These are phyloP conservation scores for Leccinum pseudoinsigne DNA, from an alignment of 1,284 basidiomycete species.

Conservation along the genomic window DNA sequence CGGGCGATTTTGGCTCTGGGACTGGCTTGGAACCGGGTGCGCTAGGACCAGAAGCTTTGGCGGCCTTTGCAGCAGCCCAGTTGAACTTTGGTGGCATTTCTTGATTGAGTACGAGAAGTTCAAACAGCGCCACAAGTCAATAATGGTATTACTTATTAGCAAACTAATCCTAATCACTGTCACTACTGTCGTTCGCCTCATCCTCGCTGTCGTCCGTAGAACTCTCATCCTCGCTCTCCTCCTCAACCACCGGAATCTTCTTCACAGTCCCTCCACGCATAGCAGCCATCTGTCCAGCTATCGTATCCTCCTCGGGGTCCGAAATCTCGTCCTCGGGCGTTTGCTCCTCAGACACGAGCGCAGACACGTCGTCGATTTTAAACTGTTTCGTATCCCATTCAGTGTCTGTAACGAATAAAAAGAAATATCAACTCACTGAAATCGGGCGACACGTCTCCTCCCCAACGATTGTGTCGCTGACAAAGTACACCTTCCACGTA, in stretches of 20 bases:
- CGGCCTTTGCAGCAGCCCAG: conserved; percentile 66
- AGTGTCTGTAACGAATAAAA: background rate
- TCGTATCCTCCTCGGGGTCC: conserved; percentile 91
- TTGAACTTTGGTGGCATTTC: conserved; percentile 37
- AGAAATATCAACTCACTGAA: conserved; percentile 47
- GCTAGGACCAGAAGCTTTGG: conserved; percentile 68
- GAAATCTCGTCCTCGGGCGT: conserved; percentile 89
- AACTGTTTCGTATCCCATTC: conserved; percentile 48
- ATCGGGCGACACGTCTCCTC: conserved; percentile 78
- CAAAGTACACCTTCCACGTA: conserved; percentile 86
- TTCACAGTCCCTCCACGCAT: conserved; percentile 94
- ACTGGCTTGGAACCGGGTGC: conserved; percentile 83
- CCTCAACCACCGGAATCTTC: conserved; percentile 40
- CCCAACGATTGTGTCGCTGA: conserved; percentile 89
- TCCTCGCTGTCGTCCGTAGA: conserved; percentile 27
- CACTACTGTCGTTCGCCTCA: conserved; percentile 22
- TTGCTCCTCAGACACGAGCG: conserved; percentile 57
- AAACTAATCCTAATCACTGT: conserved; percentile 28
- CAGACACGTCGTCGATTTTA: conserved; percentile 75
- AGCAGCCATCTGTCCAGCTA: conserved; percentile 98
- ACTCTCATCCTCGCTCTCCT: conserved; percentile 49
- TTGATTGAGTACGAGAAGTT: background rate
- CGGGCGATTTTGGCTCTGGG: conserved; percentile 69
- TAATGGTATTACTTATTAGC: background rate
- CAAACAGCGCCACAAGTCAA: background rate